phyloP scores from a whole-genome alignment of 805 yeast genomes.

The Huiozyma naganishii region DNA sequence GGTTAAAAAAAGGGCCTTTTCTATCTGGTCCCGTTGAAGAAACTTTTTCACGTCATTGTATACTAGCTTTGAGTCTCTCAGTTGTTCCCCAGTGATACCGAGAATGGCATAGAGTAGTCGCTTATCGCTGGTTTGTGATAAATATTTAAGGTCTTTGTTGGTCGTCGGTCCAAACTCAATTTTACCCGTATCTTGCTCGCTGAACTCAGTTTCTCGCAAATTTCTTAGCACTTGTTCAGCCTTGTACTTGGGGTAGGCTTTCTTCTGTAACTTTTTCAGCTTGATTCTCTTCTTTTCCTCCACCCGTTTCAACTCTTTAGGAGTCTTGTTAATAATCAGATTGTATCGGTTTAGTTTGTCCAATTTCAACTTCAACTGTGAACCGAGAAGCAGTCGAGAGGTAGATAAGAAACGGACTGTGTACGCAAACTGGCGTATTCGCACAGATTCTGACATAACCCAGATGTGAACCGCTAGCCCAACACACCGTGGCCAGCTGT shows the following conservation, averaged over 20 bases:
- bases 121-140: slow-evolving; percentile 30
- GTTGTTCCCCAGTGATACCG: slow-evolving; percentile 48
- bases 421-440: not conserved
- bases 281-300: slow-evolving; percentile 10
- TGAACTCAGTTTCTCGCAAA: too few species aligned
- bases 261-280: slow-evolving; percentile 15
- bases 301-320: slow-evolving; percentile 11
- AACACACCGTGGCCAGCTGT: too few species aligned
- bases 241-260: slow-evolving; percentile 20
- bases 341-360: slow-evolving; percentile 9
- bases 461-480: too few species aligned
- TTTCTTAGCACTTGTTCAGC: slow-evolving; percentile 17
- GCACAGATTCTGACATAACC: too few species aligned
- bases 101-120: slow-evolving; percentile 42
- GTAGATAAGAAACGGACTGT: not conserved
- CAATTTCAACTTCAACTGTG: slow-evolving; percentile 16
- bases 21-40: slow-evolving; percentile 37
- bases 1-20: slow-evolving; percentile 44
- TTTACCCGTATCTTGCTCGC: slow-evolving; percentile 4
- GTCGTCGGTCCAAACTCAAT: slow-evolving; percentile 29
- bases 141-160: slow-evolving; percentile 25
- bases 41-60: slow-evolving; percentile 44
- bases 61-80: slow-evolving; percentile 48
- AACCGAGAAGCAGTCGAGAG: not conserved
- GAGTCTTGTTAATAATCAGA: slow-evolving; percentile 10